These are phyloP conservation scores for Wallacemonas collosoma DNA, from an alignment of 208 protist species.

Conservation along the genomic window DNA sequence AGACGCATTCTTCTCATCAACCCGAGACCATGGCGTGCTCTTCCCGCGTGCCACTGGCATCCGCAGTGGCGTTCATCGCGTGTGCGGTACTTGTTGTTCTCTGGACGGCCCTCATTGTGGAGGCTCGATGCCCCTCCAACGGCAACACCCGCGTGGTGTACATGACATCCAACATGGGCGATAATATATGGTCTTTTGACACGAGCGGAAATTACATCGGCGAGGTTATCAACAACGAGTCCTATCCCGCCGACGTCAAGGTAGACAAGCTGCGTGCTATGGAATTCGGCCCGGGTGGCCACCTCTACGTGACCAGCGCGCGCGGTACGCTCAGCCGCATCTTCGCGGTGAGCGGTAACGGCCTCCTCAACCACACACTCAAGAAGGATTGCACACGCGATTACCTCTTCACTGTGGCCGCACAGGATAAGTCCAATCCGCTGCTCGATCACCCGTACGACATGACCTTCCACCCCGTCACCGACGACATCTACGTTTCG, in stretches of 20 bases:
- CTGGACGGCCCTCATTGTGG: constrained; percentile 15
- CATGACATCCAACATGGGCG: constrained; percentile 86
- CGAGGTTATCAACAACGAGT: constrained; percentile 62
- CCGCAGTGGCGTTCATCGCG: constrained; percentile 13
- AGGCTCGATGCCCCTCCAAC: constrained; percentile 77
- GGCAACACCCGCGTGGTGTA: constrained; percentile 88
- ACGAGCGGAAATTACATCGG: constrained; percentile 80
- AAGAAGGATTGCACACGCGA: constrained; percentile 70
- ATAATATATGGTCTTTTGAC: constrained; percentile 90
- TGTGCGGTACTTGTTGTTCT: constrained; percentile 23
- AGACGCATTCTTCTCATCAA: no score
- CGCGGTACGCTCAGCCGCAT: constrained; percentile 82
- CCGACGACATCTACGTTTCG: constrained; percentile 72
- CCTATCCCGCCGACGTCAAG: constrained; percentile 63
- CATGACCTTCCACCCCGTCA: constrained; percentile 75
- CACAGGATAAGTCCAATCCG: constrained; percentile 58
- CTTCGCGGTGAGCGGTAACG: constrained; percentile 88
- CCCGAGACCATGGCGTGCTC: neutral
- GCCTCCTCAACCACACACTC: constrained; percentile 79
- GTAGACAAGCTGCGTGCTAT: constrained; percentile 87
- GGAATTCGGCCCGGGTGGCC: constrained; percentile 74
- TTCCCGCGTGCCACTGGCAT: neutral
- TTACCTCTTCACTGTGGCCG: constrained; percentile 80
- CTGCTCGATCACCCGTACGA: constrained; percentile 90
- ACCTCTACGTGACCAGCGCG: constrained; percentile 86